Percentiles rank a stretch among this genome's conserved stretches.
These are phyloP conservation scores for Ustilago loliicola DNA, from an alignment of 1,284 basidiomycete genomes.

Conservation along the genomic window DNA sequence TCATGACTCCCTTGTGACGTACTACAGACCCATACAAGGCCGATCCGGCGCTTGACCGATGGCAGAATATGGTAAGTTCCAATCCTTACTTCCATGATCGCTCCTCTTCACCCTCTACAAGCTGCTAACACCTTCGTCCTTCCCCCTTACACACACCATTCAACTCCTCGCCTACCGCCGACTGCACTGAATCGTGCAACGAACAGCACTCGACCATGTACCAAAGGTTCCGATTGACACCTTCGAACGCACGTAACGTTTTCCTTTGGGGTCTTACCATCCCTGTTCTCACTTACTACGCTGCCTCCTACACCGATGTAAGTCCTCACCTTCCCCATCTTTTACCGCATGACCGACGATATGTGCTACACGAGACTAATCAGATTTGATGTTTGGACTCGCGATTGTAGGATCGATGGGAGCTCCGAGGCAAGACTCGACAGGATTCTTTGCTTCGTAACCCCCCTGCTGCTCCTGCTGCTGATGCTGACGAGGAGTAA, in stretches of 20 bases:
- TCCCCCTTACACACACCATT: background rate
- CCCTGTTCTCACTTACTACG: constrained; percentile 55
- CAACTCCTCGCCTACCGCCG: background rate
- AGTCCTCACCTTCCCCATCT: constrained; percentile 17
- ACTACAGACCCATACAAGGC: constrained; percentile 64
- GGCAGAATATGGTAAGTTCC: constrained; percentile 57
- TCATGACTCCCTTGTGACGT: background rate
- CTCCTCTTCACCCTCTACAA: background rate
- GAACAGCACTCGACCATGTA: constrained; percentile 66
- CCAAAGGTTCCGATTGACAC: constrained; percentile 63
- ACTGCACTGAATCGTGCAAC: background rate
- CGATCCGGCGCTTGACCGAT: constrained; percentile 67
- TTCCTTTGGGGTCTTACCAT: constrained; percentile 58
- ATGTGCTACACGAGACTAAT: background rate
- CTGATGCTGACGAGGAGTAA: constrained; percentile 36
- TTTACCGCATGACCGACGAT: background rate
- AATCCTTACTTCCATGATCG: background rate
- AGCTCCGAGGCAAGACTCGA: constrained; percentile 58
- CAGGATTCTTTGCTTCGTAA: constrained; percentile 54
- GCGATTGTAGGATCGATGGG: constrained; percentile 54
- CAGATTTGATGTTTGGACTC: background rate
- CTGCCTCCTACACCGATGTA: constrained; percentile 57
- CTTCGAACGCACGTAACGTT: constrained; percentile 50
- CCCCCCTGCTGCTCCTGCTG: constrained; percentile 34
- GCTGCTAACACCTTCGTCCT: background rate